Evolutionary conservation across 345 rosid genomes (phyloP).

Genomic region (Arabidopsis suecica): DNA sequence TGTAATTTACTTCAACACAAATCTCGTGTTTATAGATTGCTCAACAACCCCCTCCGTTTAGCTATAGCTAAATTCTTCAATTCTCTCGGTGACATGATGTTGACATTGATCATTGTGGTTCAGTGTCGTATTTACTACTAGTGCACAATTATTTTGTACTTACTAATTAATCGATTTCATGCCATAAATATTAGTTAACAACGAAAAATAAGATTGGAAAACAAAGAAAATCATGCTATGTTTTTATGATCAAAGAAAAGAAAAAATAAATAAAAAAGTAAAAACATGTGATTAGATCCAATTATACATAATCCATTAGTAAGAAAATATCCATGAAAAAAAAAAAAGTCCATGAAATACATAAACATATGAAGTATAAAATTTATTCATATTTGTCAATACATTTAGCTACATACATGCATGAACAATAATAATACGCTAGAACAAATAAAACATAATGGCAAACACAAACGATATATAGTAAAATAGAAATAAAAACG

Average conservation of each 20-base stretch:
- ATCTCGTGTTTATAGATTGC: neutral
- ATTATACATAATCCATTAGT: neutral
- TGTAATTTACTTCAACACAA: neutral
- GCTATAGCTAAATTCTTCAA: neutral
- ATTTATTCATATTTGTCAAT: neutral
- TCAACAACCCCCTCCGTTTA: neutral
- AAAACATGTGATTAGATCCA: neutral
- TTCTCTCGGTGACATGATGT: neutral
- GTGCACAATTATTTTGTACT: neutral
- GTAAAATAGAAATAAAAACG: neutral
- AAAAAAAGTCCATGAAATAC: neutral
- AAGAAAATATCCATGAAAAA: neutral
- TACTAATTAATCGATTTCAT: neutral
- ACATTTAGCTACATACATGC: constrained; percentile 3
- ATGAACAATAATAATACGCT: neutral
- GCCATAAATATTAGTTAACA: neutral
- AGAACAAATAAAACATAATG: neutral
- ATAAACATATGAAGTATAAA: neutral
- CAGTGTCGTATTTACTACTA: neutral
- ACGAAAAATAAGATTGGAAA: neutral
- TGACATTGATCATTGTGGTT: neutral
- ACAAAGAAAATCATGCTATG: neutral
- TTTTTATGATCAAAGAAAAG: neutral
- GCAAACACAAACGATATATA: too few species aligned
- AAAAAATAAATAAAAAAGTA: neutral